Percentiles rank a stretch among this genome's conserved stretches.
Evolutionary conservation across 169 alveolate species (phyloP).

Genomic region (Cardiosporidium cionae): DNA sequence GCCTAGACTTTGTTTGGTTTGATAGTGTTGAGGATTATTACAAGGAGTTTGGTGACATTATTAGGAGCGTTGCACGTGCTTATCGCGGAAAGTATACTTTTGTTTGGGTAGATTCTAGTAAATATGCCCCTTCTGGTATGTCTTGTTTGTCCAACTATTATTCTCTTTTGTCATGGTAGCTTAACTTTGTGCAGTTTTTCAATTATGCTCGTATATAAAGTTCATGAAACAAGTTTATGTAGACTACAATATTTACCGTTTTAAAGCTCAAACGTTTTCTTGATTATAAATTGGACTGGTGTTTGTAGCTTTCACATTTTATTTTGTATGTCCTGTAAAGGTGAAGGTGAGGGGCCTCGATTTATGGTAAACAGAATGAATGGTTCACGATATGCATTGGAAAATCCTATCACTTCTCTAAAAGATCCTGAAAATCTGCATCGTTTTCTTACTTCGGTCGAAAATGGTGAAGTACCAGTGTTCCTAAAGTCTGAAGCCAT

Average conservation of each 20-base stretch:
- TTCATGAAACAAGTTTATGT: too few species aligned
- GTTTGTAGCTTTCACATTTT: neutral
- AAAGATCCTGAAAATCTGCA: constrained; percentile 36
- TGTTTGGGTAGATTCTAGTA: constrained; percentile 51
- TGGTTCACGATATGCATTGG: constrained; percentile 15
- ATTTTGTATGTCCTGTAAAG: neutral
- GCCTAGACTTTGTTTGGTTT: constrained; percentile 36
- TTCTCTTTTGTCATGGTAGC: too few species aligned
- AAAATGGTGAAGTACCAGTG: constrained; percentile 60
- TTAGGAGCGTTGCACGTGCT: constrained; percentile 40
- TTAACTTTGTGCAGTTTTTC: too few species aligned
- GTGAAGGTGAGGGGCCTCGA: constrained; percentile 53
- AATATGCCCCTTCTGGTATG: constrained; percentile 35
- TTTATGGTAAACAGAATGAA: constrained; percentile 34
- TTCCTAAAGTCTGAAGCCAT: constrained; percentile 76
- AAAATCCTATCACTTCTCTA: constrained; percentile 22
- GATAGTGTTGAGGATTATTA: constrained; percentile 44
- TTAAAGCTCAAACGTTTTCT: too few species aligned
- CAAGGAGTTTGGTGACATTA: constrained; percentile 15
- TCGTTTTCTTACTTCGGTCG: constrained; percentile 62
- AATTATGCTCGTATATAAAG: too few species aligned
- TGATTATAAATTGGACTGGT: too few species aligned
- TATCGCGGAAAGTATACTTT: constrained; percentile 31
- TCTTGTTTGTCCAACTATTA: too few species aligned
- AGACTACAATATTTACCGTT: too few species aligned